Percentiles rank a stretch among this genome's conserved stretches.
phyloP scores from a whole-genome alignment of 345 rosid genomes.

The Leavenworthia alabamica region DNA sequence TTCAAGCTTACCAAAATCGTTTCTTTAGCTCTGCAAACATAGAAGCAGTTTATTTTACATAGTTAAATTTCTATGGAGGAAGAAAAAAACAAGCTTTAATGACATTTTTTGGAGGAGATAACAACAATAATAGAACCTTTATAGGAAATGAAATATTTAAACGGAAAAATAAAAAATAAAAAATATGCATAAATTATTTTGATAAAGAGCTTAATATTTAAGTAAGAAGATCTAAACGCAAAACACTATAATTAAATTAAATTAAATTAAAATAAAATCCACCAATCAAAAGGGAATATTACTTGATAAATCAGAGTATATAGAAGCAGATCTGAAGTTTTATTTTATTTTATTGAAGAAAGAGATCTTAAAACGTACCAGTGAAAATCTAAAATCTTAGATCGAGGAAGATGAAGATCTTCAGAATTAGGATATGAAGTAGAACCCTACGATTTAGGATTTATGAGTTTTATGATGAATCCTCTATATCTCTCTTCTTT shows the following conservation, averaged over 20 bases:
- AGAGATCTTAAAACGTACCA: conserved; percentile 1
- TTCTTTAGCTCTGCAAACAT: conserved; percentile 11
- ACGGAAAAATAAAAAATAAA: background rate
- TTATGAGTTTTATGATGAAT: conserved; percentile 18
- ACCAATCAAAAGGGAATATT: background rate
- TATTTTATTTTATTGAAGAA: no score
- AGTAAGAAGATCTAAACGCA: conserved; percentile 6
- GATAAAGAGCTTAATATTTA: background rate
- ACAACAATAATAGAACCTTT: background rate
- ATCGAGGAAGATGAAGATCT: conserved; percentile 13
- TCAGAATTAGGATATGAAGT: background rate
- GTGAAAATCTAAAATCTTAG: background rate
- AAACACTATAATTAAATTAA: background rate
- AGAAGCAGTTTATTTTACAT: background rate
- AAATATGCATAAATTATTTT: background rate
- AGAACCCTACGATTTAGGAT: conserved; percentile 17
- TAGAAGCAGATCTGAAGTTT: conserved; percentile 31
- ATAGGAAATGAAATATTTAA: background rate
- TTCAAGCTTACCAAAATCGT: background rate
- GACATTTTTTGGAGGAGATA: background rate
- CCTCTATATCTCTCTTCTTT: background rate
- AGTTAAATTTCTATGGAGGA: background rate
- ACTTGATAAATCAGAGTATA: background rate
- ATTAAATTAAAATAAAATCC: background rate
- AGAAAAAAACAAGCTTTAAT: background rate